A percentile compares a stretch with the other conserved stretches of the same genome.
Evolutionary conservation across 495 filamentous ascomycete genomes (phyloP).

Genomic region (Aspergillus baeticus): DNA sequence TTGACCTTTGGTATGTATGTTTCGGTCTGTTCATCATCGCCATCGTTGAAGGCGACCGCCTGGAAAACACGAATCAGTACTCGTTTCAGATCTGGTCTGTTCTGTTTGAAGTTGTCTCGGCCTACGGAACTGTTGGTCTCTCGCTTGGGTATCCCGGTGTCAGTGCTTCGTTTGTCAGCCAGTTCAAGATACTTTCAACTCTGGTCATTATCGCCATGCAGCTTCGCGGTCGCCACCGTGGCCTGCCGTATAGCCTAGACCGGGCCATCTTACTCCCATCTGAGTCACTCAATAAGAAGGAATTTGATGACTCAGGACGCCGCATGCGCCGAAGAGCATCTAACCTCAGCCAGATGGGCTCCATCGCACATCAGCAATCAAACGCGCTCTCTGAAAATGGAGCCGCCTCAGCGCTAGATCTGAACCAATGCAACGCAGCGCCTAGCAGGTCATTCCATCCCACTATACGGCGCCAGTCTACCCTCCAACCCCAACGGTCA

Average conservation of each 20-base stretch:
- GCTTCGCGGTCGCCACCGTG: slow-evolving; percentile 87
- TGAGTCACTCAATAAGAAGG: slow-evolving; percentile 69
- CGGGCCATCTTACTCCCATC: slow-evolving; percentile 83
- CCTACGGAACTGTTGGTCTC: slow-evolving; percentile 93
- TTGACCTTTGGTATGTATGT: slow-evolving; percentile 67
- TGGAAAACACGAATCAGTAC: slow-evolving; percentile 55
- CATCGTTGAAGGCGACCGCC: slow-evolving; percentile 48
- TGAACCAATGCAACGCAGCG: slow-evolving; percentile 19
- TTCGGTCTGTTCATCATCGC: slow-evolving; percentile 60
- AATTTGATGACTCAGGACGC: slow-evolving; percentile 57
- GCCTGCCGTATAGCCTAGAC: slow-evolving; percentile 87
- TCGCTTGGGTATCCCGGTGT: slow-evolving; percentile 74
- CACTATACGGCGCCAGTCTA: slow-evolving; percentile 31
- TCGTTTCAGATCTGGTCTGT: slow-evolving; percentile 77
- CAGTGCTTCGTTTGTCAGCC: slow-evolving; percentile 74
- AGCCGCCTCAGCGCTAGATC: slow-evolving; percentile 28
- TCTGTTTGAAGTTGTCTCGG: slow-evolving; percentile 87
- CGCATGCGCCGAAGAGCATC: slow-evolving; percentile 56
- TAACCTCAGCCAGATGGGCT: slow-evolving; percentile 43
- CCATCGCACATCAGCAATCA: slow-evolving; percentile 27
- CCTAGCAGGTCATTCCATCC: slow-evolving; percentile 12
- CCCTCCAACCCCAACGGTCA: slow-evolving; percentile 23
- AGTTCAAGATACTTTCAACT: slow-evolving; percentile 81
- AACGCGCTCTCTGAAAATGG: slow-evolving; percentile 27
- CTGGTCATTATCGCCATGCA: slow-evolving; percentile 93